phyloP scores from a whole-genome alignment of 2,329 filamentous ascomycete species.

The Exophiala oligosperma region DNA sequence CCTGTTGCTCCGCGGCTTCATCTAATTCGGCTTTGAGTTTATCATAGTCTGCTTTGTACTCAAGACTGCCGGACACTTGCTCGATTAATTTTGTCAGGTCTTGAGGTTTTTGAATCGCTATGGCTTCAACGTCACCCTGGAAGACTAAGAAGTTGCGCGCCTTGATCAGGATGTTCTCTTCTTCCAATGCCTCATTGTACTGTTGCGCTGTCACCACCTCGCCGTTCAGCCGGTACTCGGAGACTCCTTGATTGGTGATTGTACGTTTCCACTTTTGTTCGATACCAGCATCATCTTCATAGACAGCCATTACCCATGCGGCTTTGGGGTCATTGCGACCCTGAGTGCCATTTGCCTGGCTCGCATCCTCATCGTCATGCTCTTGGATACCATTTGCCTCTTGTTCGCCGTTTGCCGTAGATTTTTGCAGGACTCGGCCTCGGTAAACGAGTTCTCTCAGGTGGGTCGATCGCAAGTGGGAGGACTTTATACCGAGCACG shows the following conservation, averaged over 20 bases:
- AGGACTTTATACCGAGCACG: constrained; percentile 96
- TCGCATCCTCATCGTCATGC: constrained; percentile 62
- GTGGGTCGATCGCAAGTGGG: constrained; percentile 91
- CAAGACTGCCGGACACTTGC: constrained; percentile 93
- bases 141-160: constrained; percentile 97
- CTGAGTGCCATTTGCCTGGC: constrained; percentile 61
- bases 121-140: constrained; percentile 95
- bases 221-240: constrained; percentile 97
- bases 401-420: constrained; percentile 86
- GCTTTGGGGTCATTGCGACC: constrained; percentile 77
- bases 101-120: constrained; percentile 90
- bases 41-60: constrained; percentile 94
- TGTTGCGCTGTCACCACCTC: constrained; percentile 82
- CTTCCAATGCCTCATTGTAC: constrained; percentile 90
- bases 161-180: constrained; percentile 96
- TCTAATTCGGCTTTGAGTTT: constrained; percentile 82
- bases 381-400: constrained; percentile 56
- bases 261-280: constrained; percentile 94
- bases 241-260: constrained; percentile 83
- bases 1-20: constrained; percentile 83
- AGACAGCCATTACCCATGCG: constrained; percentile 99
- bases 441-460: constrained; percentile 95
- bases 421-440: constrained; percentile 86
- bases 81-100: constrained; percentile 93
- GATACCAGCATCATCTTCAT: constrained; percentile 93